phyloP scores from a whole-genome alignment of 1,284 basidiomycete genomes.

The Ceratobasidium sp. region DNA sequence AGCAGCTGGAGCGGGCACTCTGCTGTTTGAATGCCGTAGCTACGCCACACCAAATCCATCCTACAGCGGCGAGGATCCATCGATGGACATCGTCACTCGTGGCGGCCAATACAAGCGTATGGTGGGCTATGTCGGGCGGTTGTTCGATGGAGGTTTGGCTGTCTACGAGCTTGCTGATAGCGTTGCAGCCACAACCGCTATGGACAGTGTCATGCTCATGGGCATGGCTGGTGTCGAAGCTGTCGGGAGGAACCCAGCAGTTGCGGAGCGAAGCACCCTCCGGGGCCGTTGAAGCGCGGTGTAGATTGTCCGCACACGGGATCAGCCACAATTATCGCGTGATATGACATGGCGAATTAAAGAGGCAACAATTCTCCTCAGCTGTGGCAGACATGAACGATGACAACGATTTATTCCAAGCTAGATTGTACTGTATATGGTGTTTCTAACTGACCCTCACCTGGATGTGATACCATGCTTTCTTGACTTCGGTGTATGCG shows the following conservation, averaged over 20 bases:
- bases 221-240: constrained; percentile 43
- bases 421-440: constrained; percentile 22
- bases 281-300: constrained; percentile 24
- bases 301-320: constrained; percentile 4
- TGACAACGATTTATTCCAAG: constrained; percentile 20
- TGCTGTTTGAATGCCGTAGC: constrained; percentile 41
- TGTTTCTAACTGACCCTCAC: not conserved
- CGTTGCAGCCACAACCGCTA: constrained; percentile 38
- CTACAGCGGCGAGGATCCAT: constrained; percentile 22
- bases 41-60: constrained; percentile 29
- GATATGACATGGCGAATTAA: constrained; percentile 43
- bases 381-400: constrained; percentile 2
- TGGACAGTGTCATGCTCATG: constrained; percentile 45
- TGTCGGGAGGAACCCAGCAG: constrained; percentile 36
- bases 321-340: constrained; percentile 44
- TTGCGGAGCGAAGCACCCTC: constrained; percentile 35
- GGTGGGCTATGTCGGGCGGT: constrained; percentile 38
- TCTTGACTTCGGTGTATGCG: constrained; percentile 43
- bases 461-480: constrained; percentile 35
- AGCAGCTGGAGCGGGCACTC: constrained; percentile 34
- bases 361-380: constrained; percentile 13
- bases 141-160: constrained; percentile 30
- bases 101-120: constrained; percentile 42
- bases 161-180: constrained; percentile 39
- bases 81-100: constrained; percentile 35